Evolutionary conservation across 148 eudicot genomes (phyloP), one percentile per base, ranked within the genome.

Genomic region (Talinum fruticosum): DNA sequence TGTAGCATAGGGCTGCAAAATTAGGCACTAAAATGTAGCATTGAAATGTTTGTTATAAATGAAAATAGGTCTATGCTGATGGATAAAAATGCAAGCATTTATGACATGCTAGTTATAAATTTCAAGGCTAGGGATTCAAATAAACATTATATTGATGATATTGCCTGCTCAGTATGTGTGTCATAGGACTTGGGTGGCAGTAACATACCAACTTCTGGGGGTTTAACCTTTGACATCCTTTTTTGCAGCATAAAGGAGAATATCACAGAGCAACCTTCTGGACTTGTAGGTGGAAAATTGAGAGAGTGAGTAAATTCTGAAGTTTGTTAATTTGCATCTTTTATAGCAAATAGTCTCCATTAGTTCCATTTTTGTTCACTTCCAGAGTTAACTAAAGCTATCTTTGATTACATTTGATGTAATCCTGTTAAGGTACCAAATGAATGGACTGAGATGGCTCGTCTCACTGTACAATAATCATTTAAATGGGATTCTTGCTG

Each of bases 401-500:
- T 34, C 19, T 6, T 0, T 2, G 12, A 33, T 38, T 28, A 45
- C 18, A 10, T 66, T 15, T 66, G 6, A 72, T 68, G 51, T 78
- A 34, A 78, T 74, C 30, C 21, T n/a, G 14, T 64, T 57, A 78
- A 95, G 99, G 93, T 96, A 96, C 83, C 99, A 96, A 88, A 87
- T 96, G 97, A 96, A 96, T 88, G 99, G 99, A 61, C 85, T 96
- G 68, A 83, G 99, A 76, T 96, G 99, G 99, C 85, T 96, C 81
- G 87, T 96, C 81, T 96, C 99, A 24, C 89, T 96, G 65, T 96
- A 96, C 86, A 96, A 96, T 83, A 96, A 96, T 83, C 97, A 93
- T 86, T 83, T 96, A 79, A 96, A 96, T 86, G 99, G 99, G 76
- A 96, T 96, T 81, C 92, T 96, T 59, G 99, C 99, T 73, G 99